Evolutionary conservation across 192 early-diverging fungal genomes (phyloP), one percentile per base, ranked within the genome.

Genomic region (Coemansia sp.): DNA sequence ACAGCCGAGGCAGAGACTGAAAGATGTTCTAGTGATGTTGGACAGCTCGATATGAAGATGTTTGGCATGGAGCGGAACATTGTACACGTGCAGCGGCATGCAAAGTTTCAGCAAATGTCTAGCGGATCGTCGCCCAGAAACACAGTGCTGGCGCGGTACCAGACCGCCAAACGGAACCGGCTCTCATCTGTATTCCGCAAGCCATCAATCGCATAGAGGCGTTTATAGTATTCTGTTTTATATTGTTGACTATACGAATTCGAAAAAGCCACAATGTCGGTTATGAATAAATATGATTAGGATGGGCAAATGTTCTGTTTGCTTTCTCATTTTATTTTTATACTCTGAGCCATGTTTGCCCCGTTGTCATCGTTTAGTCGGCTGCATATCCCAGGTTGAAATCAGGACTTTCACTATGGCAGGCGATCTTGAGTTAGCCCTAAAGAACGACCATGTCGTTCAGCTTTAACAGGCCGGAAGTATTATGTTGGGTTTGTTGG

Each of bases 141-240:
- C 16, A 25, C 64, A 3, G 56, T 65, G 22, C 50, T 57, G 17
- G 27, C 12, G 4, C 64, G 64, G 22, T 71, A 76, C 60, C 57
- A 75, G 49, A 60, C 68, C 22, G 61, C 68, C 16, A 70, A 67
- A 37, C 58, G 64, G 21, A 64, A 66, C 43, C 58, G 73, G 2
- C 59, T 75, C 17, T 75, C 67, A 4, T 69, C 63, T 6, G 64
- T 75, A 9, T 75, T 75, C 62, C 37, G 62, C 21, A 69, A 65
- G 10, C 41, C 27, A 3, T 56, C 57, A 9, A 27, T 23, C 10
- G 57, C 26, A 22, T 47, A 51, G 47, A 10, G 23, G 22, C 26
- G 21, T 27, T 19, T 3, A 17, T 25, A 53, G 3, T 45, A 45
- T n/a, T n/a, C 39, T 16, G 14, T 0, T 45, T 12, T 45, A 10